Base-by-base conservation (phyloP, 2,329 filamentous ascomycete genomes). In the Penicillium verrucosum region DNA sequence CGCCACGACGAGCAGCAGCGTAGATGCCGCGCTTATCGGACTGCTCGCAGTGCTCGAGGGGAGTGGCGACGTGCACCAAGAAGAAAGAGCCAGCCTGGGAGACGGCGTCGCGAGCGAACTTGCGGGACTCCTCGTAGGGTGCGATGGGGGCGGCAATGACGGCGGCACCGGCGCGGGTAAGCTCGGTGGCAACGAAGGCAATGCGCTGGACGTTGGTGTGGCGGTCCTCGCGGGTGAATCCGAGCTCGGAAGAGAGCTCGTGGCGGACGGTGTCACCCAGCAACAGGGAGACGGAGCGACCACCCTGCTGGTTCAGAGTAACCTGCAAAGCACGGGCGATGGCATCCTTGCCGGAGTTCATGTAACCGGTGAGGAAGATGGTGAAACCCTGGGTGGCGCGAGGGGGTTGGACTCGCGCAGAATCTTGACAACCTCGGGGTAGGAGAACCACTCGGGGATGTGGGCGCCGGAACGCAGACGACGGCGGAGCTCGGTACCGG, bases 401-500 rank as follows among this genome's bases (percentile, higher is more conserved):
- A 50, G 95, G 86, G 93, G 94, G 82, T 97, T 94, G 67, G 93
- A 96, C 81, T 99, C 92, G 70, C 94, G 88, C 60, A 99, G 88
- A 48, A 97, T 94, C 77, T 87, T 88, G 78, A 99, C 94, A 67
- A 99, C 94, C 81, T 99, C 94, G 61, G 94, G 93, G 82, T 99
- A 99, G 32, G 94, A 97, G 85, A 99, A 99, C 94, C 94, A 99
- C 78, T 95, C 92, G 67, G 94, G 94, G 68, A 99, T 99, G 68
- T 96, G 91, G 69, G 90, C 90, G 67, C 94, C 94, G 59, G 89
- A 95, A 70, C 89, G 88, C 63, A 99, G 87, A 69, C 94, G 90
- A 71, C 89, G 85, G 72, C 94, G 92, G 70, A 99, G 90, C 82
- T 99, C 94, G 60, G 89, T 92, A 60, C 88, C 88, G 37, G 88